Percentiles rank a stretch among this genome's conserved stretches.
phyloP scores from a whole-genome alignment of 2,329 filamentous ascomycete species.

The Epichloe glyceriae region DNA sequence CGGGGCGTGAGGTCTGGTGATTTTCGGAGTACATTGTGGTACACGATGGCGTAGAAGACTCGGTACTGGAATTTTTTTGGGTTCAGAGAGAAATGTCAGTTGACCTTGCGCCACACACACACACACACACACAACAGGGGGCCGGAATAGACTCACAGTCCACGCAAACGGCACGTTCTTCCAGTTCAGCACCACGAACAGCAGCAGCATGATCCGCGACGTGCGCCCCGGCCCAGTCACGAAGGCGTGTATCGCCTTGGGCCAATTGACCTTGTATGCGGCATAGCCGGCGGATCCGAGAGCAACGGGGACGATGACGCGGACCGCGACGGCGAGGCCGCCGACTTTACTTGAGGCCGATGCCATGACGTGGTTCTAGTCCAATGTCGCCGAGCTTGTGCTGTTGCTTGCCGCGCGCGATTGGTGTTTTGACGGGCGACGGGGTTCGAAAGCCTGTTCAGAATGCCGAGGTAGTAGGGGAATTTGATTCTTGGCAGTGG shows the following conservation, averaged over 20 bases:
- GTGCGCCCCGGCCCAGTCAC: constrained; percentile 41
- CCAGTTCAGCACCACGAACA: constrained; percentile 51
- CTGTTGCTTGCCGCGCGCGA: background rate
- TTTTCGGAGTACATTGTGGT: constrained; percentile 38
- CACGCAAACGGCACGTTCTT: constrained; percentile 65
- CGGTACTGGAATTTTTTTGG: constrained; percentile 35
- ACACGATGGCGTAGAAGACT: constrained; percentile 43
- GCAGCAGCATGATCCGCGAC: constrained; percentile 37
- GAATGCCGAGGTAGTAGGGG: too few relatives aligned
- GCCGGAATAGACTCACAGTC: constrained; percentile 43
- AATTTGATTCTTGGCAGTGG: too few relatives aligned
- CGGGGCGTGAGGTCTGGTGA: constrained; percentile 39
- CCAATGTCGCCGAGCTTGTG: background rate
- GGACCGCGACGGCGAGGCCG: constrained; percentile 20
- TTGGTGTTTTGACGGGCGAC: too few relatives aligned
- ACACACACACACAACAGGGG: background rate
- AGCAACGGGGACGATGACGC: constrained; percentile 29
- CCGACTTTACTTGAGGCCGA: constrained; percentile 20
- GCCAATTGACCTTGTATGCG: constrained; percentile 32
- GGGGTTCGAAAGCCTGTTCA: too few relatives aligned
- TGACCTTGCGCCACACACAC: background rate
- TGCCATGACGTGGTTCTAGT: constrained; percentile 13
- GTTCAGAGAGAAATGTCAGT: background rate
- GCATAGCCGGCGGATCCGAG: constrained; percentile 33
- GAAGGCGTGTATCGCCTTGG: constrained; percentile 26